Evolutionary conservation across 2,329 filamentous ascomycete species (phyloP), one percentile per base, ranked within the genome.

Genomic region (Curvularia verruculosa): DNA sequence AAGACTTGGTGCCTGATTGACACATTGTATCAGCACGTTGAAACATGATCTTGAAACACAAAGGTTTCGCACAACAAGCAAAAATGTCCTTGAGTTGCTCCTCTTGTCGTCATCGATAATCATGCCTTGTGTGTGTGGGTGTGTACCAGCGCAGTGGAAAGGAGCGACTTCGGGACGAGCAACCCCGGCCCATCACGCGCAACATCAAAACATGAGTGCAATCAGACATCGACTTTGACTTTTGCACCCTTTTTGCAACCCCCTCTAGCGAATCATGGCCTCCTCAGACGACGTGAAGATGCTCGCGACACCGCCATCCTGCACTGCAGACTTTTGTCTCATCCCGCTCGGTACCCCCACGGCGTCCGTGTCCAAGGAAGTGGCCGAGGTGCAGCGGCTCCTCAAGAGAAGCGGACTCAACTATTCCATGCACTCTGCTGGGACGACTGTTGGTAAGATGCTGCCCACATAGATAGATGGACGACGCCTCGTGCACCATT

Each of bases 371-470:
- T 80, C 79, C 6, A 75, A 78, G 52, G 90, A 98, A 74, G 87
- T 99, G 28, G 94, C 94, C 31, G 88, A 90, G 61, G 92, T 98
- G 36, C 94, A 98, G 80, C 87, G 88, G 55, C 83, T 98, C 34
- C 84, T 99, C 68, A 87, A 89, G 77, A 87, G 85, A 52, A 95
- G 89, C 66, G 92, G 92, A 1, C 77, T 98, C 61, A 88, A 86
- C 63, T 94, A 93, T 74, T 87, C 85, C 45, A 95, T 98, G 91
- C 94, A 98, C 78, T 93, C 91, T 24, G 93, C 92, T 2, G 95
- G 94, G 12, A 97, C 94, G 0, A 98, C 94, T 0, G 85, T 98
- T 53, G 92, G 92, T 95, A 81, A 56, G 87, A 48, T 18, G 10
- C 12, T 58, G 19, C 28, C 36, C 21, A 28, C n/a, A 10, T 44